These are phyloP conservation scores for Xylaria sp. DNA, from an alignment of 2,329 filamentous ascomycete genomes.

Conservation along the genomic window DNA sequence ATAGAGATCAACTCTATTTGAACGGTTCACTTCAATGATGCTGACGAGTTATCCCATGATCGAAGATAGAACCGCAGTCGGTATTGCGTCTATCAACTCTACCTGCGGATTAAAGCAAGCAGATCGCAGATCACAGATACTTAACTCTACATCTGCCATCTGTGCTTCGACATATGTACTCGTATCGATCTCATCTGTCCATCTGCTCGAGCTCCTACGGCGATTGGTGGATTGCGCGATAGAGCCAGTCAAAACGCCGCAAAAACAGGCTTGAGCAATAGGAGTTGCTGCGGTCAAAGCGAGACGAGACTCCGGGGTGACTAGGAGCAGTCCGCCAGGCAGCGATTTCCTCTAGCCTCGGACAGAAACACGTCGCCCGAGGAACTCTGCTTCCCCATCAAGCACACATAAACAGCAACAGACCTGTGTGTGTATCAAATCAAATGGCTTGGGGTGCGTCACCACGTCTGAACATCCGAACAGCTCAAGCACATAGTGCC, in stretches of 20 bases:
- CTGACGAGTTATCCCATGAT: too few relatives aligned
- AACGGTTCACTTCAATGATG: too few relatives aligned
- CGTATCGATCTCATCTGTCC: neutral
- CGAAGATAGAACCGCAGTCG: too few relatives aligned
- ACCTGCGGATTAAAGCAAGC: too few relatives aligned
- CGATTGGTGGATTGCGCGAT: conserved; percentile 11
- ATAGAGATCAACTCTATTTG: too few relatives aligned
- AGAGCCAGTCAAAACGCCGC: conserved; percentile 11
- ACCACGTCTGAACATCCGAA: neutral
- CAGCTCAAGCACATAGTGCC: neutral
- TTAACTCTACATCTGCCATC: too few relatives aligned
- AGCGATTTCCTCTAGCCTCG: neutral
- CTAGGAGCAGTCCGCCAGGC: conserved; percentile 2
- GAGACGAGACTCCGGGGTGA: conserved; percentile 10
- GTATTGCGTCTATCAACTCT: too few relatives aligned
- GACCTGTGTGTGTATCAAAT: neutral
- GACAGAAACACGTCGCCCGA: neutral
- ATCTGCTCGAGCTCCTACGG: neutral
- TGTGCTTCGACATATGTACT: too few relatives aligned
- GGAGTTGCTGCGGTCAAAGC: conserved; percentile 13
- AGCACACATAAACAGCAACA: neutral
- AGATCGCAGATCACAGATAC: too few relatives aligned
- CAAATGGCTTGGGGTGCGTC: neutral
- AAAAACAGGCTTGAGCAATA: conserved; percentile 13
- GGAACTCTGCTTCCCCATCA: neutral